phyloP scores from a whole-genome alignment of 495 filamentous ascomycete species.

The Jackrogersella minutella region DNA sequence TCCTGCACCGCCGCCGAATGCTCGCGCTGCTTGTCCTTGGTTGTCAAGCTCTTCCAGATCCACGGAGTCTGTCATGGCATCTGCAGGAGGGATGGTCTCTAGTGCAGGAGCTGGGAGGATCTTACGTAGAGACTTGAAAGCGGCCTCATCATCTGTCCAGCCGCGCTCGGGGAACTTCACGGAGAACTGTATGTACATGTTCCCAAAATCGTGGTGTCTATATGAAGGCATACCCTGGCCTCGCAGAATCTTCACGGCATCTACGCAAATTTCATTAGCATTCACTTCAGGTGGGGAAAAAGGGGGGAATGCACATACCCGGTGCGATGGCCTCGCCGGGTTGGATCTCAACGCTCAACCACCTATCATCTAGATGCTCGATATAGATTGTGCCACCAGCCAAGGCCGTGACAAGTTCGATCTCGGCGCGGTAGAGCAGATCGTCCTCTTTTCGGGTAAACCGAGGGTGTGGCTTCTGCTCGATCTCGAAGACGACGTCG shows the following conservation, averaged over 20 bases:
- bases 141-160: conserved; percentile 63
- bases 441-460: conserved; percentile 98
- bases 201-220: conserved; percentile 94
- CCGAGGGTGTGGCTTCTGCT: conserved; percentile 93
- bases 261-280: conserved; percentile 54
- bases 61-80: conserved; percentile 82
- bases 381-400: conserved; percentile 87
- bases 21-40: conserved; percentile 72
- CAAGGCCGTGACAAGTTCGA: conserved; percentile 94
- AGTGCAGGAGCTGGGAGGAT: conserved; percentile 78
- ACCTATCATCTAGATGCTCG: conserved; percentile 97
- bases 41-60: conserved; percentile 89
- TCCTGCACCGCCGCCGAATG: conserved; percentile 70
- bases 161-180: conserved; percentile 90
- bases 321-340: conserved; percentile 93
- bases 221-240: conserved; percentile 98
- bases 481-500: conserved; percentile 96
- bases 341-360: conserved; percentile 88
- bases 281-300: background rate
- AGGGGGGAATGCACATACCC: conserved; percentile 68
- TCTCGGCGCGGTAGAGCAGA: conserved; percentile 92
- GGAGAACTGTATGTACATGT: conserved; percentile 96
- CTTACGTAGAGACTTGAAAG: conserved; percentile 73
- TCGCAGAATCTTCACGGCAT: conserved; percentile 89
- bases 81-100: conserved; percentile 68